phyloP scores from a whole-genome alignment of 208 protist genomes.

The Giardia duodenalis region DNA sequence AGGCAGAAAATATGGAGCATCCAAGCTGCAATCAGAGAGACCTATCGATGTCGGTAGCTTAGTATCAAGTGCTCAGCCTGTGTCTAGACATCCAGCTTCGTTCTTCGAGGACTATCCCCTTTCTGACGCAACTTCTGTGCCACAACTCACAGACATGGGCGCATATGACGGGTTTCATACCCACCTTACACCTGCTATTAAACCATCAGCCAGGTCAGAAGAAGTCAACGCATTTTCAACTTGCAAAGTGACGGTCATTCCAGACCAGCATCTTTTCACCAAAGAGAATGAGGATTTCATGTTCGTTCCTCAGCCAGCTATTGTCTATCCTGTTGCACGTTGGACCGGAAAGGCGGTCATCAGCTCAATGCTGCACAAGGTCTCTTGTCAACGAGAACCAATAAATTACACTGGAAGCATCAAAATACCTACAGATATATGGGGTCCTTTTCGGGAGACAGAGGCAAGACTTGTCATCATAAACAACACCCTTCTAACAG shows the following conservation, averaged over 20 bases:
- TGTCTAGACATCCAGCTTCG: not conserved
- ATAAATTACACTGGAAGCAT: constrained; percentile 63
- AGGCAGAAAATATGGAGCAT: too few relatives aligned
- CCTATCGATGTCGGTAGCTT: too few relatives aligned
- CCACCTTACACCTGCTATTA: not conserved
- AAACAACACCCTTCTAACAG: constrained; percentile 76
- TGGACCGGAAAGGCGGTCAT: constrained; percentile 52
- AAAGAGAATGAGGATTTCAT: constrained; percentile 42
- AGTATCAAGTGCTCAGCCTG: not conserved
- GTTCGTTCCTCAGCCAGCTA: constrained; percentile 55
- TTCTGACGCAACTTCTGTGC: not conserved
- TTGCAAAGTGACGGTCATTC: not conserved
- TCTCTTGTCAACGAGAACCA: constrained; percentile 42
- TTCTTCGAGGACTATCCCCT: not conserved
- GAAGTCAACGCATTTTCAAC: not conserved
- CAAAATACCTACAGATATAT: constrained; percentile 58
- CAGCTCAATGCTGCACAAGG: constrained; percentile 48
- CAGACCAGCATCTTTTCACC: too few relatives aligned
- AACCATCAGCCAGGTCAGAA: not conserved
- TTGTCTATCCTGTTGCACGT: constrained; percentile 68
- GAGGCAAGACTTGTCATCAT: constrained; percentile 64
- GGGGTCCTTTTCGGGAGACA: constrained; percentile 45
- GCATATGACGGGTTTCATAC: not conserved
- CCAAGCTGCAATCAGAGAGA: too few relatives aligned
- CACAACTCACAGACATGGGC: not conserved